Base-by-base conservation (phyloP, 2,329 filamentous ascomycete species). In the Exophiala dermatitidis region DNA sequence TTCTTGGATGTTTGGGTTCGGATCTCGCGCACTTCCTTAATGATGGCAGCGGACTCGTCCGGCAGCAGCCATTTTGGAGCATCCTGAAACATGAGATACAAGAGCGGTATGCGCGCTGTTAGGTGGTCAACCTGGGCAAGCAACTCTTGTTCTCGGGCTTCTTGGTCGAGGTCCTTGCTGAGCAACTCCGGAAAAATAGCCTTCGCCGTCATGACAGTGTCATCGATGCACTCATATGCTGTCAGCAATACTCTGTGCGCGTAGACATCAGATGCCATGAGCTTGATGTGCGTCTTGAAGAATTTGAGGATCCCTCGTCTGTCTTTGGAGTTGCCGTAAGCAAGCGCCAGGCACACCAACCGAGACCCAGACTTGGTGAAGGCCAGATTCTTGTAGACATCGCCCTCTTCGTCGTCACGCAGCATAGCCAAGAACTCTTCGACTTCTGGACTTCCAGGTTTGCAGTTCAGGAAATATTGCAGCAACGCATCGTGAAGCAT, bases 401-500 rank as follows among this genome's bases (percentile, higher is more conserved):
- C 90, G 45, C 89, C 90, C 53, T 86, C 85, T 66, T 95, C 88
- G 61, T 98, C 91, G 38, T 88, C 88, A 73, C 94, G 95, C 65
- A 98, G 76, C 62, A 94, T 78, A 69, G 97, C 90, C 53, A 94
- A 73, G 66, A 95, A 96, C 63, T 95, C 90, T 32, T 77, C 86
- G 40, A 88, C 84, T 68, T 97, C 91, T 53, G 88, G 83, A 42
- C 84, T 88, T 2, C 86, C 90, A 3, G 81, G 75, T 60, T 86
- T 84, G 44, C 84, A 82, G 64, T 86, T 91, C 49, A 89, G 74
- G 72, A 91, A 96, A 71, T 96, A 98, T 68, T 98, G 91, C 55
- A 96, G 77, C 90, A 98, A 95, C 46, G 93, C 93, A 65, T 97
- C 93, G 70, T 98, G 94, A 19, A 98, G 81, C 80, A 98, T 94